A percentile compares a stretch with the other conserved stretches of the same genome.
phyloP scores from a whole-genome alignment of 176 grass and related monocot genomes.

The Phoenix roebelenii region DNA sequence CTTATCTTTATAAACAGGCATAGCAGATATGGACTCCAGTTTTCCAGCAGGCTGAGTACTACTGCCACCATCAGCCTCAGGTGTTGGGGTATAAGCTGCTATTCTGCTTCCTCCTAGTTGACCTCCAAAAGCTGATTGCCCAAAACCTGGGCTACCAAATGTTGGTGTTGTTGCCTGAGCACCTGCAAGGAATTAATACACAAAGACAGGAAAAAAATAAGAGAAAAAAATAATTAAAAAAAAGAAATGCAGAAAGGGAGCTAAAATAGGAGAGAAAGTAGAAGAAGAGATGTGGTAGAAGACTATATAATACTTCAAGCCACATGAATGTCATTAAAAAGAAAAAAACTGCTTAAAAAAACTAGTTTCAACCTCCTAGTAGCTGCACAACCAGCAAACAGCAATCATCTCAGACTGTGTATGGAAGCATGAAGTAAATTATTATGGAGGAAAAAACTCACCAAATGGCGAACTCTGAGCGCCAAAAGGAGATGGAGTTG shows the following conservation, averaged over 20 bases:
- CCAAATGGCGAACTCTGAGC: conserved; percentile 62
- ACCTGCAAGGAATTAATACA: conserved; percentile 40
- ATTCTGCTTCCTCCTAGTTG: conserved; percentile 74
- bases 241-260: conserved; percentile 8
- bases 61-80: conserved; percentile 62
- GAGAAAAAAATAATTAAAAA: conserved; percentile 3
- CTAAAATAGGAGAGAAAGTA: conserved; percentile 1
- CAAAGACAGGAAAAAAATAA: conserved; percentile 13
- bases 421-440: too few species aligned
- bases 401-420: too few species aligned
- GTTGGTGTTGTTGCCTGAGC: conserved; percentile 46
- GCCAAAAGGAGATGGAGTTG: conserved; percentile 63
- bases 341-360: too few species aligned
- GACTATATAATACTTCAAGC: too few species aligned
- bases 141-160: conserved; percentile 54
- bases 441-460: conserved; percentile 20
- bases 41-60: conserved; percentile 54
- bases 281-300: not conserved
- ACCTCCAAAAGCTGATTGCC: conserved; percentile 47
- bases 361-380: too few species aligned
- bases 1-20: conserved; percentile 89
- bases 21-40: conserved; percentile 89
- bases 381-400: too few species aligned
- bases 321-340: too few species aligned
- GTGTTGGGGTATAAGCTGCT: conserved; percentile 54